Evolutionary conservation across 1,284 basidiomycete genomes (phyloP), one percentile per base, ranked within the genome.

Genomic region (Apiotrichum gracile): DNA sequence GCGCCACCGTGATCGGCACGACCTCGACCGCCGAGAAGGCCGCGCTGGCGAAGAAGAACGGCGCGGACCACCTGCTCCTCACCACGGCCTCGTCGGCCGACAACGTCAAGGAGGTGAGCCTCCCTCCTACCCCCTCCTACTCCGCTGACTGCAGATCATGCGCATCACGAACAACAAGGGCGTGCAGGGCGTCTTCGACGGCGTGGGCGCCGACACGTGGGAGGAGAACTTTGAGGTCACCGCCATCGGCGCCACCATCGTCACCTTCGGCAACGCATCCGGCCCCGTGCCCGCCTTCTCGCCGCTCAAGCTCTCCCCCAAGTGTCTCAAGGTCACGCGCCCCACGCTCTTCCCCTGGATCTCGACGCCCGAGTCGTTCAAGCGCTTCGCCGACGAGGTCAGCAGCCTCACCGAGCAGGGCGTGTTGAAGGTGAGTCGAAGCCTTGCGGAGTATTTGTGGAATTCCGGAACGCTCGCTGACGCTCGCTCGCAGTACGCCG

Each of bases 191-290:
- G 68, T 93, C 34, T 96, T 87, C 67, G 93, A 98, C 71, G 92
- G 93, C 40, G 91, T 98, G 24, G 94, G 94, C 10, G 91, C 87
- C 75, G 87, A 90, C 70, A 93, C 90, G 80, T 93, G 89, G 73
- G 85, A 91, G 60, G 81, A 81, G 61, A 82, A 93, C 76, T 91
- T 94, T 73, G 81, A 85, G 66, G 78, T 92, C 67, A 79, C 89
- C 54, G 81, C 83, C 61, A 79, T 87, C 38, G 91, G 90, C 67
- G 90, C 64, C 7, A 78, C 78, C 4, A 73, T 97, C 35, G 86
- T 93, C n/a, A 85, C 85, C 10, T 84, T 92, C 49, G 94, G 94
- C 0, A 97, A 96, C 69, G 89, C 93, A 0, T 92, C 54, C 47
- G 66, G 68, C 37, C 55, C 68, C 19, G 60, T 65, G 5, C 65